phyloP scores from a whole-genome alignment of 164 flowering plant species.

The Magnolia officinalis region DNA sequence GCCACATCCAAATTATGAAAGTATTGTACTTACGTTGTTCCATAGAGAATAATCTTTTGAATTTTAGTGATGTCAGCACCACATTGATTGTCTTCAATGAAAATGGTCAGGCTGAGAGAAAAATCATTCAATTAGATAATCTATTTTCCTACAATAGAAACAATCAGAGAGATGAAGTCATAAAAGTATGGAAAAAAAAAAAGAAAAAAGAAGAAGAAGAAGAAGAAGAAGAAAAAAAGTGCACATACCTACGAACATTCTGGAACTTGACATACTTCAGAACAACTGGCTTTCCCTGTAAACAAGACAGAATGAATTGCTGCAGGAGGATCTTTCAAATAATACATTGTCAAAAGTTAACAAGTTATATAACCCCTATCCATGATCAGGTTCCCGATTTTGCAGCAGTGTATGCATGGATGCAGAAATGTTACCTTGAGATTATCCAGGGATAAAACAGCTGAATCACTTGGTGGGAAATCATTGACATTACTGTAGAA shows the following conservation, averaged over 20 bases:
- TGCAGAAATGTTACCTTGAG: constrained; percentile 44
- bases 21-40: not conserved
- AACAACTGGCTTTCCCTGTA: constrained; percentile 69
- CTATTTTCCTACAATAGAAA: not conserved
- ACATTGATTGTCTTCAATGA: constrained; percentile 90
- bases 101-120: constrained; percentile 77
- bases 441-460: constrained; percentile 47
- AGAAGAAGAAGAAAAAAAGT: too few relatives aligned
- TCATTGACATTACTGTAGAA: constrained; percentile 86
- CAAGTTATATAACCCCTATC: not conserved
- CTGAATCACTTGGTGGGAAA: constrained; percentile 81
- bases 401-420: not conserved
- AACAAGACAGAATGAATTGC: constrained; percentile 4
- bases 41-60: constrained; percentile 68
- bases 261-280: constrained; percentile 93
- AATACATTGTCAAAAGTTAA: not conserved
- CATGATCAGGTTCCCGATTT: not conserved
- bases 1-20: not conserved
- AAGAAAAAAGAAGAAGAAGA: too few relatives aligned
- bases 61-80: constrained; percentile 77
- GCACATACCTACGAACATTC: constrained; percentile 85
- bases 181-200: not conserved
- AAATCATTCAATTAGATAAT: not conserved
- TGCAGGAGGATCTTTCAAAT: not conserved
- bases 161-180: not conserved